Evolutionary conservation across 2,329 filamentous ascomycete genomes (phyloP).

Genomic region (Colletotrichum phormii): DNA sequence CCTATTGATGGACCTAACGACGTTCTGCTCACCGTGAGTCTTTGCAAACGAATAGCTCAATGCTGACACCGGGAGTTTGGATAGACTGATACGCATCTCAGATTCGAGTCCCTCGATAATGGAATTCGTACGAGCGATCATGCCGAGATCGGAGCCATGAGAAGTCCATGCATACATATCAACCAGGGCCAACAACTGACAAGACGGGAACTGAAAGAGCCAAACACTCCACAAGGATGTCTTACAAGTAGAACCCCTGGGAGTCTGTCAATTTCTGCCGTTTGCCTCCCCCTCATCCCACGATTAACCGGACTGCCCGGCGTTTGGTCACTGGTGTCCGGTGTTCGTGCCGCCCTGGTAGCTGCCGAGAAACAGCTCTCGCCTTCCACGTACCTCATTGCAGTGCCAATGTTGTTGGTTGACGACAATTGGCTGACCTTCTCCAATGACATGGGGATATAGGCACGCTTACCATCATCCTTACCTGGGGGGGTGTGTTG

Average conservation of each 20-base stretch:
- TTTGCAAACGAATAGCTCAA: background rate
- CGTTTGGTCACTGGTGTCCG: background rate
- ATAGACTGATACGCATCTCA: constrained; percentile 5
- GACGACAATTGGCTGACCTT: constrained; percentile 7
- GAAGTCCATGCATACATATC: background rate
- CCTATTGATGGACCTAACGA: background rate
- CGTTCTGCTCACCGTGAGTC: background rate
- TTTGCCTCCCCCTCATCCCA: background rate
- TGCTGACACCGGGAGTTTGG: background rate
- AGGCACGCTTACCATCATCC: constrained; percentile 16
- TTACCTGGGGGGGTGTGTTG: background rate
- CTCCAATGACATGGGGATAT: background rate
- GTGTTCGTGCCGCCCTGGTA: background rate
- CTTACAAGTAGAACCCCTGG: background rate
- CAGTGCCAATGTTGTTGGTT: background rate
- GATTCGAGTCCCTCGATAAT: background rate
- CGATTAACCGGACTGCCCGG: background rate
- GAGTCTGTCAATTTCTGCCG: background rate
- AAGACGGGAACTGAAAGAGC: background rate
- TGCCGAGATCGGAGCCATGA: background rate
- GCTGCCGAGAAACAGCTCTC: background rate
- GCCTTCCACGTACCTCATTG: background rate
- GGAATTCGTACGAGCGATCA: background rate
- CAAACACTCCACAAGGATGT: background rate
- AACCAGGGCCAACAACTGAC: background rate